Evolutionary conservation across 805 yeast genomes (phyloP), one percentile per base, ranked within the genome.

Genomic region (Candida methanosorbosa): DNA sequence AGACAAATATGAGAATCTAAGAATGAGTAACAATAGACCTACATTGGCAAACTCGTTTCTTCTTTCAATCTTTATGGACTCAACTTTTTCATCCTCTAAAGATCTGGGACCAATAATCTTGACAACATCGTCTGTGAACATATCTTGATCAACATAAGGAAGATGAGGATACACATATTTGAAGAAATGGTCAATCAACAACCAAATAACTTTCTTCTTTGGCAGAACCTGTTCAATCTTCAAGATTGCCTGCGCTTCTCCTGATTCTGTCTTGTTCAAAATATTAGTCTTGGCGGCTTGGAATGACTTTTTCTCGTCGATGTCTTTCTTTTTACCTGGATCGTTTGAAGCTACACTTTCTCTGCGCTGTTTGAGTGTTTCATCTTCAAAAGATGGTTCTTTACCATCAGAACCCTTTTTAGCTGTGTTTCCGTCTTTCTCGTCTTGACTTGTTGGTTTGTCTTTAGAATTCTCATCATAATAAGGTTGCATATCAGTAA

Each of bases 41-140:
- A 70, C 34, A 9, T 51, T 44, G 1, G 77, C 75, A 40, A 72
- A 63, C 43, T 71, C 78, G 27, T 69, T 45, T 45, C 70, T 57
- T 41, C 57, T 64, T 25, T 59, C 63, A 13, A 70, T 42, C 21
- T 55, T 49, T 9, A 72, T 31, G 2, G 35, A 38, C 13, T 42
- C 42, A 7, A 69, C 44, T 17, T 41, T 46, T 9, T 30, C 51
- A 30, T 68, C 72, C 1, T 54, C 59, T 19, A 41, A 45, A 1
- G 56, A 49, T 26, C 54, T 49, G 2, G 56, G 52, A 1, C 73
- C 72, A 6, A 70, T 39, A 0, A 73, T 47, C 20, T 48, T 46
- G 13, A 50, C 52, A 5, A 68, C 36, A 16, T 57, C 67, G 3
- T 38, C 41, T n/a, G 44, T 41, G 34, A 61, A 63, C 29, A 55